A percentile compares a stretch with the other conserved stretches of the same genome.
These are phyloP conservation scores for Lactarius akahatsu DNA, from an alignment of 768 basidiomycete species.

Conservation along the genomic window DNA sequence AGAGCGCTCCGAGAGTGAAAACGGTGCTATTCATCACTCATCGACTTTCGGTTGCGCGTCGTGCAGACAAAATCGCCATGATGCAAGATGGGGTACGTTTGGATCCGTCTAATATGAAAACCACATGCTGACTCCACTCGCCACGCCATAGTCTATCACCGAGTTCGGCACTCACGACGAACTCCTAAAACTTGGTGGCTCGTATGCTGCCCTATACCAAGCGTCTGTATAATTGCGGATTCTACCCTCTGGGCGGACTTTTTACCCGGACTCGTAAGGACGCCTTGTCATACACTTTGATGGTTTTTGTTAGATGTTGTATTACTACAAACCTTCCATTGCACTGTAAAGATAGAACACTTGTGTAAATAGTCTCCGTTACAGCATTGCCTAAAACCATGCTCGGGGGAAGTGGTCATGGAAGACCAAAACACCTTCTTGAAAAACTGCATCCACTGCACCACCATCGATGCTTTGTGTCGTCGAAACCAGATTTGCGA, in stretches of 20 bases:
- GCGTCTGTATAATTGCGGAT: slow-evolving; percentile 27
- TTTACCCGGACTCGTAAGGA: slow-evolving; percentile 15
- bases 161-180: slow-evolving; percentile 36
- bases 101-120: slow-evolving; percentile 3
- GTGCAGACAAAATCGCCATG: slow-evolving; percentile 85
- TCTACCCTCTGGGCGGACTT: background rate
- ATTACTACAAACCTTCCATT: slow-evolving; percentile 28
- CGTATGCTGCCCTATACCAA: slow-evolving; percentile 31
- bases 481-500: slow-evolving; percentile 37
- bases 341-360: slow-evolving; percentile 23
- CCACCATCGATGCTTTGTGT: slow-evolving; percentile 43
- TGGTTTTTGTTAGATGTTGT: slow-evolving; percentile 14
- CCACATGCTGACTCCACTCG: slow-evolving; percentile 14
- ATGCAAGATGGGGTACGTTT: slow-evolving; percentile 68
- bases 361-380: slow-evolving; percentile 22
- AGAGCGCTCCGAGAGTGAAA: slow-evolving; percentile 47
- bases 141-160: slow-evolving; percentile 29
- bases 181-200: slow-evolving; percentile 31
- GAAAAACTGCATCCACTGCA: slow-evolving; percentile 67
- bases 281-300: slow-evolving; percentile 12
- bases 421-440: slow-evolving; percentile 64
- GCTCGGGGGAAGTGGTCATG: slow-evolving; percentile 66
- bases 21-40: slow-evolving; percentile 85
- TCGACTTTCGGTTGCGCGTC: slow-evolving; percentile 73
- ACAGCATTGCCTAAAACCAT: slow-evolving; percentile 38